Conservation (phyloP, 306 rosid species). For the Prunus salicina region DNA sequence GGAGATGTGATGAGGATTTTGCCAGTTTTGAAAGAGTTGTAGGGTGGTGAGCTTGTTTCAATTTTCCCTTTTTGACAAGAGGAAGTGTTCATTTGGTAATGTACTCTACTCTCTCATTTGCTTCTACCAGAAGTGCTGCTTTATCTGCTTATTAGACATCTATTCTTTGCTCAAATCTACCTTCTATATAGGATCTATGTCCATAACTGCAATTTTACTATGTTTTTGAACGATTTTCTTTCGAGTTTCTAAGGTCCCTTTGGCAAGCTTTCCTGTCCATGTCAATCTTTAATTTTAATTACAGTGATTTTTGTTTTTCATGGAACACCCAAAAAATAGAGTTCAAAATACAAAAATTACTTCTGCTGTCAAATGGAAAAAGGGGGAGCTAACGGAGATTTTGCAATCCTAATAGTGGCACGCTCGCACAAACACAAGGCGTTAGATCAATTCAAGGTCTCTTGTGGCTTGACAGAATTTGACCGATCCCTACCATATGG, state of each 20-base stretch:
- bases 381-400: neutral
- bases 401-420: neutral
- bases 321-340: too few relatives aligned
- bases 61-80: neutral
- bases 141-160: neutral
- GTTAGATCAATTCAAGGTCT: neutral
- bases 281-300: neutral
- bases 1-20: conserved; percentile 6
- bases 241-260: neutral
- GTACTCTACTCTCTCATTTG: neutral
- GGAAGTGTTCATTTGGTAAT: conserved; percentile 4
- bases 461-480: too few relatives aligned
- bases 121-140: neutral
- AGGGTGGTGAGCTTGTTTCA: neutral
- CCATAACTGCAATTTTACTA: neutral
- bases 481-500: too few relatives aligned
- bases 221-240: neutral
- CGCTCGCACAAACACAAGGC: neutral
- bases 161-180: neutral
- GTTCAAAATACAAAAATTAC: neutral
- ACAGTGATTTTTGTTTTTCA: neutral
- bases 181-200: neutral
- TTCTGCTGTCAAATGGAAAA: neutral
- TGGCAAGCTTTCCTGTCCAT: neutral
- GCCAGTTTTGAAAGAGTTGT: neutral